Conservation (phyloP, 108 stramenopile genomes). For the Nannochloropsis granulata region DNA sequence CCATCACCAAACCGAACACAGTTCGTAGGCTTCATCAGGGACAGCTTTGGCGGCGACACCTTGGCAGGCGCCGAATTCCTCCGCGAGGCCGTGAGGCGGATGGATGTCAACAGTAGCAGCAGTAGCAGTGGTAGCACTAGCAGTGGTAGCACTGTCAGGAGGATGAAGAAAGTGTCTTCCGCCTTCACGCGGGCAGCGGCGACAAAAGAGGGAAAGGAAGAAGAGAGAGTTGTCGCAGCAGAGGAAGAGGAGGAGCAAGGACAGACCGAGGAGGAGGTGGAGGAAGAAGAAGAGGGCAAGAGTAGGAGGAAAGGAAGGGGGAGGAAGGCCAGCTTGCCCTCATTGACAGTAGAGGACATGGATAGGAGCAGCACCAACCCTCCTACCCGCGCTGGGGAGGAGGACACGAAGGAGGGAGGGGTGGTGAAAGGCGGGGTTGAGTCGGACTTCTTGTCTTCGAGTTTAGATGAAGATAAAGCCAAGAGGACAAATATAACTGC, state of each 20-base stretch:
- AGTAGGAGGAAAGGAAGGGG: neutral
- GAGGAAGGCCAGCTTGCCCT: too few species aligned
- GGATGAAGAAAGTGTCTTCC: neutral
- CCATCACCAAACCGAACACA: neutral
- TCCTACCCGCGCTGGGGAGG: neutral
- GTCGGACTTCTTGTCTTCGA: too few species aligned
- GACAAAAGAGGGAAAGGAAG: neutral
- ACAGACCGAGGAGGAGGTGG: neutral
- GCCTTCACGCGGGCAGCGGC: too few species aligned
- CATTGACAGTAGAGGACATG: neutral
- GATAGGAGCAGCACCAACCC: neutral
- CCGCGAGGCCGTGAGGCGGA: neutral
- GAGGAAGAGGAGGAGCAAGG: neutral
- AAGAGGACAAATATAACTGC: too few species aligned
- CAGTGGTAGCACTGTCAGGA: neutral
- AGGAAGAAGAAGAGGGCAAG: neutral
- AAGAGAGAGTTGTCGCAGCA: neutral
- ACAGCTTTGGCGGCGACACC: neutral
- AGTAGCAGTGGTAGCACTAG: too few species aligned
- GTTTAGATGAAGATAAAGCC: too few species aligned
- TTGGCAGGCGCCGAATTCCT: neutral
- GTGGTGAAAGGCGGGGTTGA: neutral
- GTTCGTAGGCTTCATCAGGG: neutral
- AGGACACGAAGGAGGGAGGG: neutral
- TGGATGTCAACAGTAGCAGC: neutral